Evolutionary conservation across 129 eudicot genomes (phyloP), one percentile per base, ranked within the genome.

Genomic region (Flaveria trinervia): DNA sequence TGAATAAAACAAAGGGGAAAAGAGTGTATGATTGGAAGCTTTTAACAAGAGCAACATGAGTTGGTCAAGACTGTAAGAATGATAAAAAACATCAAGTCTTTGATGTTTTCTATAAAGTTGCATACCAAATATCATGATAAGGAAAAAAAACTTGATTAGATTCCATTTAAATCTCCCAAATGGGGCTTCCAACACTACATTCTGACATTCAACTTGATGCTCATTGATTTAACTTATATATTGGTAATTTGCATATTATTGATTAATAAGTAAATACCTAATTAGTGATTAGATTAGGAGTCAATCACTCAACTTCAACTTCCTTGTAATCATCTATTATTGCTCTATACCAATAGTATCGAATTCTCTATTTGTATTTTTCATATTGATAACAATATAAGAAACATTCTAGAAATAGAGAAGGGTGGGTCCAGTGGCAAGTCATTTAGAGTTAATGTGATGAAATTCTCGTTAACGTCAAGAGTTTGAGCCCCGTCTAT

Each of bases 161-260:
- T 79, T 79, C 78, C 78, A 36, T 64, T 33, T 6, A 61, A 30
- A 71, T 52, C 74, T 66, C 55, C 30, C 54, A 46, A 71, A 79
- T 60, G 72, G 82, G 77, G 70, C 83, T 72, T 59, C 70, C 73
- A 79, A 72, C 57, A 79, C 78, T 41, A 71, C 77, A 71, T 43
- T 61, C 60, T 71, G 82, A 49, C 77, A 79, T 23, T 16, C 64
- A 70, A 14, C 77, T 79, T 79, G 72, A 79, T 70, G 82, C 76
- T 71, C 73, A 79, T 71, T 16, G n/a, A 72, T 68, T 36, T 7
- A n/a, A 16, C 18, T 67, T 11, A 67, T 20, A 67, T n/a, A 44
- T n/a, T 44, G 22, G 54, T 57, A 23, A 9, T 57, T 10, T 45
- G 49, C 49, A 45, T 45, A 45, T 45, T 45, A 8, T 2, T 45